Evolutionary conservation across 495 filamentous ascomycete genomes (phyloP).

Genomic region (Usnea hakonensis): DNA sequence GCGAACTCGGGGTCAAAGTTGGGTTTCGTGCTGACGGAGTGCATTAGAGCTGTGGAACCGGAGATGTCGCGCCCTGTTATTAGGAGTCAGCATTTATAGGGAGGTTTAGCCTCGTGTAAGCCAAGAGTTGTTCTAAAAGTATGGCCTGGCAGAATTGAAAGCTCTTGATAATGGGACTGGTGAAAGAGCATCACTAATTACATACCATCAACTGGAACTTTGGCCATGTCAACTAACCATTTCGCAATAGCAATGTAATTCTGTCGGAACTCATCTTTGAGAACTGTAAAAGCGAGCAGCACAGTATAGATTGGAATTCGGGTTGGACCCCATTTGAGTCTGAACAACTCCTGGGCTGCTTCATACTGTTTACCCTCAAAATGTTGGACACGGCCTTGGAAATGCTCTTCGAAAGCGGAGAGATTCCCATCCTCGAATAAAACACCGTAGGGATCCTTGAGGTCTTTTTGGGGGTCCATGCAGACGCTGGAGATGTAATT

Average conservation of each 20-base stretch:
- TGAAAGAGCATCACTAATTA: neutral
- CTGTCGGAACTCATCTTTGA: neutral
- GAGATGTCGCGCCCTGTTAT: neutral
- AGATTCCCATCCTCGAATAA: neutral
- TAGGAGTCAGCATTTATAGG: neutral
- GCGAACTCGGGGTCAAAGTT: neutral
- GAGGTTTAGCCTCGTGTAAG: neutral
- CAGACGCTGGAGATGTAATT: neutral
- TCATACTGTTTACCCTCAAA: neutral
- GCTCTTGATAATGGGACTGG: neutral
- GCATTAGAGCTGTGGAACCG: neutral
- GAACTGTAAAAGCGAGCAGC: neutral
- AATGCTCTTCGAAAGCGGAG: neutral
- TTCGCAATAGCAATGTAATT: neutral
- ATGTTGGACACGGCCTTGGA: neutral
- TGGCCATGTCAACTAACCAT: neutral
- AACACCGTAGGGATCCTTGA: neutral
- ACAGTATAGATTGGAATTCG: neutral
- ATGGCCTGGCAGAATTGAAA: neutral
- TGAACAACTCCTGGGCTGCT: slow-evolving; percentile 1
- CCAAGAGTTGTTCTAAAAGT: neutral
- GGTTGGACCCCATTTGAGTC: neutral
- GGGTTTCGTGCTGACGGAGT: neutral
- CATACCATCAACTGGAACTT: neutral
- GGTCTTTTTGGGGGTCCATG: neutral